phyloP scores from a whole-genome alignment of 176 grass and related monocot species.

The Rhynchospora tenuis region DNA sequence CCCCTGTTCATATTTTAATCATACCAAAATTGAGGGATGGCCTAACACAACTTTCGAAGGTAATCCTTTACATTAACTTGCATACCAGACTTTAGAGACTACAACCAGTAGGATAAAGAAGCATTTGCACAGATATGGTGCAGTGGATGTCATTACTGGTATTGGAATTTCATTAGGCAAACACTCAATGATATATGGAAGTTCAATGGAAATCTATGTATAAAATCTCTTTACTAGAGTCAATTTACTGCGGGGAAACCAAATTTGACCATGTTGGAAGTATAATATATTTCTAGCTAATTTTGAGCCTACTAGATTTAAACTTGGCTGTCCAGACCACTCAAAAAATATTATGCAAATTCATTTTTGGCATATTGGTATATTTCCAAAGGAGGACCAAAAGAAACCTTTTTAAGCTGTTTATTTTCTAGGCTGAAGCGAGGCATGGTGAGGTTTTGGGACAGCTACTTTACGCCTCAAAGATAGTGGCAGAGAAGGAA shows the following conservation, averaged over 20 bases:
- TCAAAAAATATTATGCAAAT: neutral
- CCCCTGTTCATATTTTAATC: constrained; percentile 77
- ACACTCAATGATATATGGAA: neutral
- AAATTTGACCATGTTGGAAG: neutral
- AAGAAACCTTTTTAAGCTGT: neutral
- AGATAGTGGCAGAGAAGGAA: constrained; percentile 89
- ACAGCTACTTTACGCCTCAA: constrained; percentile 64
- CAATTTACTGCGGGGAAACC: no score
- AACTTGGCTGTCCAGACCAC: neutral
- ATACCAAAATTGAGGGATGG: constrained; percentile 79
- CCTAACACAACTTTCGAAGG: constrained; percentile 74
- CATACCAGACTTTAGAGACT: neutral
- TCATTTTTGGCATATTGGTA: neutral
- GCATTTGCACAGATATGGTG: neutral
- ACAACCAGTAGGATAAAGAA: neutral
- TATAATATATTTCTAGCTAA: neutral
- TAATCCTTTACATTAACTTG: neutral
- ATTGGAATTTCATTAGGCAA: neutral
- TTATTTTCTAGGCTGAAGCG: constrained; percentile 53
- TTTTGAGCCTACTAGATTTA: neutral
- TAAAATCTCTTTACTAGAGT: no score
- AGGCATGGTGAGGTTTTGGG: constrained; percentile 77
- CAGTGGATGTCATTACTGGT: neutral
- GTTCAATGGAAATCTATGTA: no score
- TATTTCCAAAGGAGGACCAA: neutral